Evolutionary conservation across 352 stramenopile species (phyloP).

Genomic region (Phytophthora lateralis): DNA sequence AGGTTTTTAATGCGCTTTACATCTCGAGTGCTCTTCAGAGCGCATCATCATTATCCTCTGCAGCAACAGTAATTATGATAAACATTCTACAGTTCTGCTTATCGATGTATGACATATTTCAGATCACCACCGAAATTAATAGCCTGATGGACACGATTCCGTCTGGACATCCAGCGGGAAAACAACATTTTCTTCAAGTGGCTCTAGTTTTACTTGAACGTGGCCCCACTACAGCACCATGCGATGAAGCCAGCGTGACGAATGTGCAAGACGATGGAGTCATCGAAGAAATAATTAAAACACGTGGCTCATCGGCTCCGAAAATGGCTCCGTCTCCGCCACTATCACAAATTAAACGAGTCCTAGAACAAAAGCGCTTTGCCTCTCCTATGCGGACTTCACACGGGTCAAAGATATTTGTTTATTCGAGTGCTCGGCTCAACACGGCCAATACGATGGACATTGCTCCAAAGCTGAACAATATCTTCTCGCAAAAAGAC

Average conservation of each 20-base stretch:
- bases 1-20: conserved; percentile 33
- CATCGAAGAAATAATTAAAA: too few relatives aligned
- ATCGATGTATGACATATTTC: background rate
- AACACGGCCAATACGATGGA: conserved; percentile 7
- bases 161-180: background rate
- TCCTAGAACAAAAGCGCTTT: too few relatives aligned
- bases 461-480: conserved; percentile 9
- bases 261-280: background rate
- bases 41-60: conserved; percentile 1
- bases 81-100: conserved; percentile 3
- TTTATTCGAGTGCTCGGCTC: too few relatives aligned
- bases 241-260: background rate
- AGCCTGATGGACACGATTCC: conserved; percentile 14
- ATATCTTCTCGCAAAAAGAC: conserved; percentile 4
- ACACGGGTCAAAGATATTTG: too few relatives aligned
- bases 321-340: too few relatives aligned
- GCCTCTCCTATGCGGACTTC: too few relatives aligned
- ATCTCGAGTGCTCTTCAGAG: conserved; percentile 16
- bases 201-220: too few relatives aligned
- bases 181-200: conserved; percentile 12
- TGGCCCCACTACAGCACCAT: too few relatives aligned
- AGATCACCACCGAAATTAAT: background rate
- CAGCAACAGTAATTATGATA: background rate
- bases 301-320: too few relatives aligned
- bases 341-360: too few relatives aligned